Base-by-base conservation (phyloP, 1,284 basidiomycete genomes). In the Mycosarcoma mackinlayi region DNA sequence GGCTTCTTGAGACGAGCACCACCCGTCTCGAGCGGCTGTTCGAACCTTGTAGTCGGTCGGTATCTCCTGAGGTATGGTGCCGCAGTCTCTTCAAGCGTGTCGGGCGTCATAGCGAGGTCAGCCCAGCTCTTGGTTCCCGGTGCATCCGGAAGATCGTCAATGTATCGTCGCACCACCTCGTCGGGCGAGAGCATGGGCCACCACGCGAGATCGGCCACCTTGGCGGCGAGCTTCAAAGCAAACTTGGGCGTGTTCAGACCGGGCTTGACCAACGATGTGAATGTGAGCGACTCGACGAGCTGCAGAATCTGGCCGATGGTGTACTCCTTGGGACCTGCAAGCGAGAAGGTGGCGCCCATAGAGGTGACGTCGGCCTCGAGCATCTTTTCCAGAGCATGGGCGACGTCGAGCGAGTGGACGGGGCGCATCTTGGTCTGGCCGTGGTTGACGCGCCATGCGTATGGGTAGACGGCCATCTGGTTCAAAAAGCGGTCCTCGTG, bases 401-500 rank as follows among this genome's bases (percentile, higher is more conserved):
- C 95, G 53, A 98, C 93, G 81, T 99, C 94, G 77, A 96, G 84
- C 42, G 93, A 91, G 87, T 98, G 94, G 35, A 91, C 92, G 2
- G 96, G 95, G 34, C 92, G 90, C 83, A 92, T 88, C 85, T 89
- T 89, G 21, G 95, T 95, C 83, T 90, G 85, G 47, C 89, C 92
- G 76, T 91, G 84, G 86, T 98, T 98, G 70, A 98, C 87, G 83
- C 92, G 91, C 92, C 91, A 97, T 86, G 92, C 91, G 72, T 93
- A 90, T n/a, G 95, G 91, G 88, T 90, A 95, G 75, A 88, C 92
- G 46, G 93, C 91, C 84, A 97, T 92, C 83, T 92, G 93, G 84
- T 93, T 96, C 79, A 98, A 84, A 54, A 98, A 85, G 83, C 91
- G 92, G 86, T 99, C 95, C 85, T 99, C 96, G 80, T 91, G 89